Evolutionary conservation across 805 yeast genomes (phyloP).

Genomic region (Yamadazyma nakazawae): DNA sequence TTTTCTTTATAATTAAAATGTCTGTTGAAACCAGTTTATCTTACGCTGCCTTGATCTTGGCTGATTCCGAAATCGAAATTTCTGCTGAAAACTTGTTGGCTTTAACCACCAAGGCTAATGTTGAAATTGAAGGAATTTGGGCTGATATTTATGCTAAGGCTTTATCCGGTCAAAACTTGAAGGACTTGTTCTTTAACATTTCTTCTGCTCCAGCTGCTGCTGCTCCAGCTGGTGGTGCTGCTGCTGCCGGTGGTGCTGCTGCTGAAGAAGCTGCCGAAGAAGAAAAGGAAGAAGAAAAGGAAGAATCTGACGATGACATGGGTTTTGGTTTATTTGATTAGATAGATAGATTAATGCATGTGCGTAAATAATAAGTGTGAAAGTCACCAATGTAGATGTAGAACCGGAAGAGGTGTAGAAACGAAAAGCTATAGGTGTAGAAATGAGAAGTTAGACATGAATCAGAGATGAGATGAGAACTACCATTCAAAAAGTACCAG

Average conservation of each 20-base stretch:
- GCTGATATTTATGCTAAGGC: conserved; percentile 48
- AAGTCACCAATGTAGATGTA: no score
- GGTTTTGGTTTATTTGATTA: conserved; percentile 47
- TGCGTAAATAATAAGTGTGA: neutral
- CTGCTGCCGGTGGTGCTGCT: conserved; percentile 32
- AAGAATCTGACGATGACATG: conserved; percentile 41
- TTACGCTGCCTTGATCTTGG: conserved; percentile 50
- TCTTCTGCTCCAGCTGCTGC: conserved; percentile 44
- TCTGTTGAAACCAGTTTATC: conserved; percentile 48
- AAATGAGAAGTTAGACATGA: no score
- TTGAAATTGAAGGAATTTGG: conserved; percentile 47
- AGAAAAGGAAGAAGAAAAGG: conserved; percentile 33
- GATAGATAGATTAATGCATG: conserved; percentile 16
- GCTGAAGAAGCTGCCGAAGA: conserved; percentile 33
- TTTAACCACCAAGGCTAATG: conserved; percentile 40
- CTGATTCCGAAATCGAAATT: conserved; percentile 47
- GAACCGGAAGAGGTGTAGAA: no score
- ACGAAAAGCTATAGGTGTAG: no score
- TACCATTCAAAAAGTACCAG: no score
- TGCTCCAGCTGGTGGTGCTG: conserved; percentile 36
- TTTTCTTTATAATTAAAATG: conserved; percentile 29
- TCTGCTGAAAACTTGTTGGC: conserved; percentile 42
- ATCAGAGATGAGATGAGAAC: neutral
- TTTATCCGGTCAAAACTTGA: conserved; percentile 45
- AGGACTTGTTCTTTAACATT: conserved; percentile 49